Evolutionary conservation across 768 basidiomycete genomes (phyloP).

Genomic region (Cystofilobasidium ferigula): DNA sequence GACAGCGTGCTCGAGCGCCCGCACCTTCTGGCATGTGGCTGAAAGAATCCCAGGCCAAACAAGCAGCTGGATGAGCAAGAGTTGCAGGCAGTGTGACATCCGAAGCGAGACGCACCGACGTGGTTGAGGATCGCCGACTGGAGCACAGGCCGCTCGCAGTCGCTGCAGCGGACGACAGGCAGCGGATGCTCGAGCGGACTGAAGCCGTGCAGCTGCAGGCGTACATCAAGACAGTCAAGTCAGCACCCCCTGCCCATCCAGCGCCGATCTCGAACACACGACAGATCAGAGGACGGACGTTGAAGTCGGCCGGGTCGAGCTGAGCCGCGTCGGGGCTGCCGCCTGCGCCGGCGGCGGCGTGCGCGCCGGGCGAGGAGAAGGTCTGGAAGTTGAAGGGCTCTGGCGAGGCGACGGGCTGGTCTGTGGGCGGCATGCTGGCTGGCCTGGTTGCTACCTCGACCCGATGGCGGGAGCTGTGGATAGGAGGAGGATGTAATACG

Average conservation of each 20-base stretch:
- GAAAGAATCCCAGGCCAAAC: not conserved
- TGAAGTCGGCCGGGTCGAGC: conserved; percentile 3
- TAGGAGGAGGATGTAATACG: no score
- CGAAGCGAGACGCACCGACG: conserved; percentile 46
- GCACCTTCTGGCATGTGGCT: conserved; percentile 57
- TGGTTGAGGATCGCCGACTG: conserved; percentile 67
- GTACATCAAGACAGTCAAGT: not conserved
- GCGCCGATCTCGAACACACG: not conserved
- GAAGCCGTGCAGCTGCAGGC: conserved; percentile 6
- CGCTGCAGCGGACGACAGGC: conserved; percentile 55
- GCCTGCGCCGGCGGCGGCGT: not conserved
- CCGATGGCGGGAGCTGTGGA: no score
- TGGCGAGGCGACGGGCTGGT: not conserved
- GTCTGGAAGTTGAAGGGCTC: conserved; percentile 7
- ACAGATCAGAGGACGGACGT: not conserved
- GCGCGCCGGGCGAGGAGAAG: not conserved
- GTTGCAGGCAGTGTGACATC: no score
- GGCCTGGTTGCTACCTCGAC: no score
- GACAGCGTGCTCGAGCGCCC: conserved; percentile 44
- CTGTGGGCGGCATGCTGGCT: no score
- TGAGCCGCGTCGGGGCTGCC: conserved; percentile 7
- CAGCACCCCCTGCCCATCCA: not conserved
- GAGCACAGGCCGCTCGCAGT: conserved; percentile 71
- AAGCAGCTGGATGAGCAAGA: not conserved
- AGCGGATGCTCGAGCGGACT: conserved; percentile 12